Base-by-base conservation (phyloP, 345 rosid genomes). In the Hirschfeldia incana region DNA sequence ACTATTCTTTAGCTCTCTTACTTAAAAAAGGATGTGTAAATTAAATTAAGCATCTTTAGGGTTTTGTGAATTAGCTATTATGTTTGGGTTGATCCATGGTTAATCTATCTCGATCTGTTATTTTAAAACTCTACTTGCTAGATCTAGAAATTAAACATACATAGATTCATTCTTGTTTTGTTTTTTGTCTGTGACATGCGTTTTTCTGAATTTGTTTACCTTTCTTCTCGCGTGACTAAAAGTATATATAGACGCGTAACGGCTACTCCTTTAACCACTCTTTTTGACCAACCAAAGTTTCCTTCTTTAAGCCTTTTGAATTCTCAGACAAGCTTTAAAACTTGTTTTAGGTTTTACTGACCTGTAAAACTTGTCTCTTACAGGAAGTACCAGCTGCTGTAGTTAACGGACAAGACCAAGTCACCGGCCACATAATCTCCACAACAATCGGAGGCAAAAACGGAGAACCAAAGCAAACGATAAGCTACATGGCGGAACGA, bases 401-500 rank as follows among this genome's bases (percentile, higher is more conserved):
- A 39, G 89, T 85, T 73, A 88, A 89, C 57, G 88, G 85, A 17
- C 92, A 88, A 70, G 95, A 89, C 74, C 90, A 88, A 6, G 95
- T 92, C 36, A 92, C 97, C 3, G 97, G 97, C 36, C 97, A 92
- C 68, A 92, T 92, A 7, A 92, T 92, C 68, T 90, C 97, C 58
- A 92, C 97, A 32, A 92, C 97, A 3, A 90, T 92, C 30, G 97
- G 97, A 33, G 97, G 97, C 8, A 90, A 92, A 86, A 90, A 90
- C 78, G 97, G 97, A 61, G 97, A 92, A 75, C 97, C 97, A 2
- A 92, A 92, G 65, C 95, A 87, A 94, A 92, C 95, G 3, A 92
- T 92, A 70, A 92, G 97, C 79, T 92, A 90, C 86, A 92, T 92
- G 97, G 95, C 97, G 33, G 97, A 92, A 88, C 88, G 97, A 17